A percentile compares a stretch with the other conserved stretches of the same genome.
Evolutionary conservation across 2,329 filamentous ascomycete genomes (phyloP).

Genomic region (Leptodontidium sp.): DNA sequence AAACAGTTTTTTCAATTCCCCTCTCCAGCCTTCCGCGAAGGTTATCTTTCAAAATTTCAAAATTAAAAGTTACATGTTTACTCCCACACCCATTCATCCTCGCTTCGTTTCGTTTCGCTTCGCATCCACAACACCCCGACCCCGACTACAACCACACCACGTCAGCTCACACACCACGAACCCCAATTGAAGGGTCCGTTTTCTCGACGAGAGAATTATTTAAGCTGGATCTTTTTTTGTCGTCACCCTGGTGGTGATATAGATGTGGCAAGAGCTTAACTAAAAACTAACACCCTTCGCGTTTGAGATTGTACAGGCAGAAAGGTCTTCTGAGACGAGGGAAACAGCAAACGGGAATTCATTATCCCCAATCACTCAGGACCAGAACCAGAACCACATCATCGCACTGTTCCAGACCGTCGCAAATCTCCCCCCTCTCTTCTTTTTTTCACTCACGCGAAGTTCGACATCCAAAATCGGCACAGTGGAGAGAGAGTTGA

Average conservation of each 20-base stretch:
- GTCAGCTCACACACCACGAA: slow-evolving; percentile 18
- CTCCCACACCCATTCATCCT: neutral
- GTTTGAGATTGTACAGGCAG: slow-evolving; percentile 34
- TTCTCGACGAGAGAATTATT: neutral
- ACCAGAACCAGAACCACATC: slow-evolving; percentile 17
- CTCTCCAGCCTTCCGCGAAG: slow-evolving; percentile 23
- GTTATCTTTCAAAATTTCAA: slow-evolving; percentile 2
- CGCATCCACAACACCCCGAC: neutral
- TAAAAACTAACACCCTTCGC: slow-evolving; percentile 22
- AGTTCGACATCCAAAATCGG: neutral
- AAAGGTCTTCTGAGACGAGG: slow-evolving; percentile 29
- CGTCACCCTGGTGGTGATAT: slow-evolving; percentile 18
- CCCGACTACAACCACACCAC: neutral
- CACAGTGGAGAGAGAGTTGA: neutral
- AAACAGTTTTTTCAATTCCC: slow-evolving; percentile 8
- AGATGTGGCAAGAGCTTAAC: slow-evolving; percentile 9
- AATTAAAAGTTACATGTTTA: neutral
- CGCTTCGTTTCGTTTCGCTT: slow-evolving; percentile 25
- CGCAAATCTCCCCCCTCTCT: neutral
- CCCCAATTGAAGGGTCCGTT: slow-evolving; percentile 3
- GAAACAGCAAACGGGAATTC: slow-evolving; percentile 14
- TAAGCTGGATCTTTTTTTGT: neutral
- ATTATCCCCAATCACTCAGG: neutral
- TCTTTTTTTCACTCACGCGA: neutral
- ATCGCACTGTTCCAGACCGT: slow-evolving; percentile 18